Evolutionary conservation across 768 basidiomycete genomes (phyloP).

Genomic region (Boletus subcaerulescens): DNA sequence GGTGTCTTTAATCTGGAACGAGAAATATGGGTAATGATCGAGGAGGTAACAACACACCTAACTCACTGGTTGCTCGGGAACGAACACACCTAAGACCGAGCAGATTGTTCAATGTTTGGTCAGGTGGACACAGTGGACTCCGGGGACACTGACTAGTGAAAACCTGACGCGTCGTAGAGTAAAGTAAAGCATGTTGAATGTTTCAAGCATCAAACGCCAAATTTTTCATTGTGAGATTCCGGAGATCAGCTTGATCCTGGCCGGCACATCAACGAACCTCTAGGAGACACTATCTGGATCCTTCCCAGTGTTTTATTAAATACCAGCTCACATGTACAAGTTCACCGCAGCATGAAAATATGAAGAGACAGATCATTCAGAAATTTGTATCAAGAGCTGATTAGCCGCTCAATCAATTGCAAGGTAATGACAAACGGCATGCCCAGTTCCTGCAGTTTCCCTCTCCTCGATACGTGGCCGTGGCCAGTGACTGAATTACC

Average conservation of each 20-base stretch:
- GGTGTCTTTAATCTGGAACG: not conserved
- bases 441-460: slow-evolving; percentile 57
- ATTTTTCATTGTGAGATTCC: not conserved
- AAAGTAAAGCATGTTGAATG: not conserved
- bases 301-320: not conserved
- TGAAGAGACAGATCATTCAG: not conserved
- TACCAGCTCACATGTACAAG: not conserved
- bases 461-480: slow-evolving; percentile 47
- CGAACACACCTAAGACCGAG: not conserved
- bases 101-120: not conserved
- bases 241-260: slow-evolving; percentile 4
- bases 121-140: not conserved
- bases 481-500: slow-evolving; percentile 14
- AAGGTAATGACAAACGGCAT: slow-evolving; percentile 53
- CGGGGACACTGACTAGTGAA: not conserved
- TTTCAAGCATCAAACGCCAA: no score
- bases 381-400: slow-evolving; percentile 58
- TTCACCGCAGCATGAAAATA: not conserved
- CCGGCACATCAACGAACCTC: not conserved
- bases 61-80: slow-evolving; percentile 13
- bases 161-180: not conserved
- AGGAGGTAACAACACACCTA: slow-evolving; percentile 19
- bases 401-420: slow-evolving; percentile 59
- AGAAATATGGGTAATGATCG: slow-evolving; percentile 7
- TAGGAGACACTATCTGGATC: not conserved